A percentile compares a stretch with the other conserved stretches of the same genome.
Conservation (phyloP, 768 basidiomycete species). For the Tricholoma matsutake region DNA sequence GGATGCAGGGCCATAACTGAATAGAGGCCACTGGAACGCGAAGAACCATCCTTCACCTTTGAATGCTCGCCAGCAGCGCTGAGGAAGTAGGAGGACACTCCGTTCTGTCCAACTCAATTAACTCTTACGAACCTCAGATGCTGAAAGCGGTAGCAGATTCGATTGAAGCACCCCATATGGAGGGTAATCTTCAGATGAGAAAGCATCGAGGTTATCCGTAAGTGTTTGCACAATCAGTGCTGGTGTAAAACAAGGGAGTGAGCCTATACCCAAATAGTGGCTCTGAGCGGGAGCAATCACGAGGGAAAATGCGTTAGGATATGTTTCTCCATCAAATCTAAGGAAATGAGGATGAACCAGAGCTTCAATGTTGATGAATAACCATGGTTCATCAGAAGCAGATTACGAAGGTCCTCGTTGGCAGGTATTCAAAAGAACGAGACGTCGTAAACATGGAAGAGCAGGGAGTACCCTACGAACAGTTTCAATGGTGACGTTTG, state of each 20-base stretch:
- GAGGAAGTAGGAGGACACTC: constrained; percentile 14
- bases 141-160: constrained; percentile 13
- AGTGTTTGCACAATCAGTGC: constrained; percentile 23
- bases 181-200: not conserved
- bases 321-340: not conserved
- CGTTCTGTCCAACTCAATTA: constrained; percentile 18
- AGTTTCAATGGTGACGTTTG: constrained; percentile 19
- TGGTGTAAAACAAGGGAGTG: constrained; percentile 27
- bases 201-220: constrained; percentile 8
- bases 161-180: not conserved
- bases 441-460: constrained; percentile 19
- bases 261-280: not conserved
- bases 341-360: constrained; percentile 28
- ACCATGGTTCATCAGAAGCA: constrained; percentile 22
- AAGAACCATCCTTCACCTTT: constrained; percentile 18
- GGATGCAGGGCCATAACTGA: not conserved
- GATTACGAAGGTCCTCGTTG: constrained; percentile 14
- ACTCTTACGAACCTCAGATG: constrained; percentile 9
- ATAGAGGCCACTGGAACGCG: too few species aligned
- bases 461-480: constrained; percentile 20
- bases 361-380: constrained; percentile 26
- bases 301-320: constrained; percentile 20
- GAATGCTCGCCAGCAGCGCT: not conserved
- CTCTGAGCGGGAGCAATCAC: not conserved
- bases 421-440: constrained; percentile 24